phyloP scores from a whole-genome alignment of 352 stramenopile genomes.

The Phytophthora pini region DNA sequence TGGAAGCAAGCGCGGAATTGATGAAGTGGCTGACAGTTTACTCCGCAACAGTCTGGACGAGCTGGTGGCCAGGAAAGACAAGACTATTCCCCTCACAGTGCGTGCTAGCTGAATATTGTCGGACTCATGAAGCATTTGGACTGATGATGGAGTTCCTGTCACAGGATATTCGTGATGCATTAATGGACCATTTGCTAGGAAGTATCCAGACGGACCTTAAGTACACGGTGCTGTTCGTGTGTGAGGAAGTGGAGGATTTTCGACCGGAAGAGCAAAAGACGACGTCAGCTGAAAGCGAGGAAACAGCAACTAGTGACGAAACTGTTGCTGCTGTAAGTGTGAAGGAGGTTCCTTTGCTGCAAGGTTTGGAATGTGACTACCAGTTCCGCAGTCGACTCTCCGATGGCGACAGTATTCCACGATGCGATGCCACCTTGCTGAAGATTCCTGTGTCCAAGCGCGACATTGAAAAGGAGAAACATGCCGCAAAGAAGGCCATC shows the following conservation, averaged over 20 bases:
- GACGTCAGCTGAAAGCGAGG: constrained; percentile 3
- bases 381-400: constrained; percentile 62
- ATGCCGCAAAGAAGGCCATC: constrained; percentile 75
- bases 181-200: constrained; percentile 73
- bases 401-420: constrained; percentile 78
- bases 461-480: constrained; percentile 82
- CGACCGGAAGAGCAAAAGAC: constrained; percentile 11
- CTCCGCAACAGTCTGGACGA: constrained; percentile 49
- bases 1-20: constrained; percentile 39
- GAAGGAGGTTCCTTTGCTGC: constrained; percentile 44
- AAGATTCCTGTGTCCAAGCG: constrained; percentile 75
- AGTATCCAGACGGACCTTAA: constrained; percentile 66
- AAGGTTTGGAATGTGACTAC: constrained; percentile 43
- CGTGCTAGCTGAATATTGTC: constrained; percentile 16
- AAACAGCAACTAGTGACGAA: constrained; percentile 7
- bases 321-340: background rate
- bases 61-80: constrained; percentile 41
- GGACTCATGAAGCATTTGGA: background rate
- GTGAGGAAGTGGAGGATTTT: constrained; percentile 73
- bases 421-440: constrained; percentile 74
- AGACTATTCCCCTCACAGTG: constrained; percentile 56
- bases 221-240: constrained; percentile 72
- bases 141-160: background rate
- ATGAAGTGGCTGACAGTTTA: constrained; percentile 23
- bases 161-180: constrained; percentile 69